Evolutionary conservation across 352 stramenopile species (phyloP), one percentile per base, ranked within the genome.

Genomic region (Plasmopara viticola): DNA sequence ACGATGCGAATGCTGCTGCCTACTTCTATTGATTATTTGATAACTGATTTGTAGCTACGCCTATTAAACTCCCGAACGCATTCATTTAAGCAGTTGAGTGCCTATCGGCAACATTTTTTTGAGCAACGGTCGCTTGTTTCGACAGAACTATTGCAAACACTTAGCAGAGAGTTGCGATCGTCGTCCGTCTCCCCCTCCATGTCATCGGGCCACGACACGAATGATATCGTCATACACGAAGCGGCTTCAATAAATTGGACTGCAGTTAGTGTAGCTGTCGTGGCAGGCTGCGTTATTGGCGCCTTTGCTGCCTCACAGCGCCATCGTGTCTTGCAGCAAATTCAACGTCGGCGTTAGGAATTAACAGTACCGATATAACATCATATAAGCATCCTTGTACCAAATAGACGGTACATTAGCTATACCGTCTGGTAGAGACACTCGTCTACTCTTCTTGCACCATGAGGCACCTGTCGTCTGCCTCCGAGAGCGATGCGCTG

Each of bases 221-320:
- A 25, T 3, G 20, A 25, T 3, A 25, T 25, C 20, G 20, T 25
- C 20, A 25, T 3, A 25, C 20, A 25, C 20, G 20, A 25, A 25
- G 20, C 20, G 20, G 20, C 20, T 25, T 25, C 20, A 25, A 25
- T 25, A 25, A 25, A 25, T 25, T 25, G 20, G 20, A 25, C 20
- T 25, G 20, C 20, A 25, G 3, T 25, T 25, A 25, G 20, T 25
- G 20, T 25, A 3, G 20, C 20, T 25, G 20, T 25, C 20, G 20
- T 25, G 64, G 53, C 57, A 28, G 70, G 70, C 6, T 77, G 70
- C 37, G 45, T 64, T 33, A 50, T 77, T 25, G 70, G 70, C 15
- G 55, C 48, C 6, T 2, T 69, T 10, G 48, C 37, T 6, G n/a
- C 44, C 9, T 46, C 34, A 1, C 41, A 72, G 41, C 51, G 52